phyloP scores from a whole-genome alignment of 2,329 filamentous ascomycete genomes.

The Hypoxylon sp. region DNA sequence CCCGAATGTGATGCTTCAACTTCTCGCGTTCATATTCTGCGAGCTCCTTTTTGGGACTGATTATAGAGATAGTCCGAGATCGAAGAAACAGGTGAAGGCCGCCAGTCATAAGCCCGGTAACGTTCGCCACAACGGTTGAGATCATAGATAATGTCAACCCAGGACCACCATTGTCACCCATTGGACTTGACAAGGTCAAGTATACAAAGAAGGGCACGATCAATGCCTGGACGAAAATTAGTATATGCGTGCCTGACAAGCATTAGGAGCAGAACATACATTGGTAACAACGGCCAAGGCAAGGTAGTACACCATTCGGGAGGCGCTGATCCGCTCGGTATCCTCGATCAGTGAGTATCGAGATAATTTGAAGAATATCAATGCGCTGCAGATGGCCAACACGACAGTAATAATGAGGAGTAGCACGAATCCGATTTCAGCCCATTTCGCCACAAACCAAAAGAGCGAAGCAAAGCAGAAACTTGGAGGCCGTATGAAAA shows the following conservation, averaged over 20 bases:
- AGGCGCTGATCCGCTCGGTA: slow-evolving; percentile 72
- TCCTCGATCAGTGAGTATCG: slow-evolving; percentile 66
- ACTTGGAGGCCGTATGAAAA: slow-evolving; percentile 66
- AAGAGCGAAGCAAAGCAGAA: slow-evolving; percentile 76
- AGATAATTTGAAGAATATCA: slow-evolving; percentile 70
- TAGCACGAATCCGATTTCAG: slow-evolving; percentile 67
- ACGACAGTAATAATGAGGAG: slow-evolving; percentile 63
- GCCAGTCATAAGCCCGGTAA: slow-evolving; percentile 74
- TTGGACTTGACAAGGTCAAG: slow-evolving; percentile 60
- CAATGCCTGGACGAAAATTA: slow-evolving; percentile 61
- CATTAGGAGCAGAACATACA: slow-evolving; percentile 57
- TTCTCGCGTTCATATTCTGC: slow-evolving; percentile 61
- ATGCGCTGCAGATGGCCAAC: slow-evolving; percentile 63
- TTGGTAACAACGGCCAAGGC: slow-evolving; percentile 67
- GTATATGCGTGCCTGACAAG: slow-evolving; percentile 9
- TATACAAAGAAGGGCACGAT: slow-evolving; percentile 74
- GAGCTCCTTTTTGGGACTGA: slow-evolving; percentile 61
- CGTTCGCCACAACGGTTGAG: slow-evolving; percentile 73
- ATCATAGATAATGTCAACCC: slow-evolving; percentile 69
- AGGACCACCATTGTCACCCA: slow-evolving; percentile 57
- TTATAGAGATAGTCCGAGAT: slow-evolving; percentile 69
- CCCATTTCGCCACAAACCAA: slow-evolving; percentile 74
- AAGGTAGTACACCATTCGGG: slow-evolving; percentile 77
- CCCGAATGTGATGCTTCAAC: slow-evolving; percentile 54
- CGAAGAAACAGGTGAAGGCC: slow-evolving; percentile 76